Conservation (phyloP, 176 grass and related monocot species). For the Eremochloa ophiuroides region DNA sequence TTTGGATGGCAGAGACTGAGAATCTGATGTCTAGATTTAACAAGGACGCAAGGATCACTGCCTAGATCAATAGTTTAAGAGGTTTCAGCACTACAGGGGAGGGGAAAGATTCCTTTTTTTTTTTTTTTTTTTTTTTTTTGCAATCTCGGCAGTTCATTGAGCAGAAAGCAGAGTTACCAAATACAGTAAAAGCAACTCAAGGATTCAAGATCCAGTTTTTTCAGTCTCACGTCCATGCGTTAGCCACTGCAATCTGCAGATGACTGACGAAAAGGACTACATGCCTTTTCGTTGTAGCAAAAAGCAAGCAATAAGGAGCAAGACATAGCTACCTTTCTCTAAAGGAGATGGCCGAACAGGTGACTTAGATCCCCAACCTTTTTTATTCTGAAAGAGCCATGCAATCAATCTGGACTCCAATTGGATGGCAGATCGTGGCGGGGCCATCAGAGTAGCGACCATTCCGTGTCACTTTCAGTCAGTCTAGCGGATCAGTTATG, state of each 20-base stretch:
- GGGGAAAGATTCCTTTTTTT: too few species aligned
- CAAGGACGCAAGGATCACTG: not conserved
- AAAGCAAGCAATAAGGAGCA: not conserved
- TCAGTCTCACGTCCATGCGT: not conserved
- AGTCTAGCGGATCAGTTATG: not conserved
- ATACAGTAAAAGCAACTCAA: not conserved
- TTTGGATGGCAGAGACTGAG: not conserved
- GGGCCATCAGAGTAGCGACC: conserved; percentile 2
- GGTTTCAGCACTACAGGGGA: not conserved
- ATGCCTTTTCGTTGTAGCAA: not conserved
- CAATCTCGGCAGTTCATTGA: not conserved
- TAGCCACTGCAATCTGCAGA: not conserved
- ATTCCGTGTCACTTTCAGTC: conserved; percentile 11
- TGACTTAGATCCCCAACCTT: not conserved
- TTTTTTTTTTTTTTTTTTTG: not conserved
- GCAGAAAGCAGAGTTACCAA: not conserved
- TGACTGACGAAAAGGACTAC: not conserved
- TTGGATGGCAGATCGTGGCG: conserved; percentile 12
- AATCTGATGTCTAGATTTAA: not conserved
- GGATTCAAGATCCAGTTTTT: not conserved
- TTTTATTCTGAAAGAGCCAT: not conserved
- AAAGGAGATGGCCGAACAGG: not conserved
- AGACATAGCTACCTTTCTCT: conserved; percentile 16
- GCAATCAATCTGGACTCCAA: conserved; percentile 23
- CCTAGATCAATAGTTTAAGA: not conserved